Evolutionary conservation across 768 basidiomycete species (phyloP), one percentile per base, ranked within the genome.

Genomic region (Suillus subalutaceus): DNA sequence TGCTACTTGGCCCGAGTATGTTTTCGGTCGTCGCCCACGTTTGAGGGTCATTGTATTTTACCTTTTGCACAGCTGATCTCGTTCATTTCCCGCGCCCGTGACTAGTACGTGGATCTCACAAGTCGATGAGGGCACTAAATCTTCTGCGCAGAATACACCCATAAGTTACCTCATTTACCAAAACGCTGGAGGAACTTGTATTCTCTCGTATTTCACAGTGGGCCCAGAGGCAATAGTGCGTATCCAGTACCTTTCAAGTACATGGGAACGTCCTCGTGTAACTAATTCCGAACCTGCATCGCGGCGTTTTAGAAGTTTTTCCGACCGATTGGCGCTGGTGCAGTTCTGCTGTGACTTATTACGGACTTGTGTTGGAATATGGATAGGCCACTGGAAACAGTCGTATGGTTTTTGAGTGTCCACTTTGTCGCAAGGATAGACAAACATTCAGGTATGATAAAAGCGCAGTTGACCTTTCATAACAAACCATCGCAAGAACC

Each of bases 201-300:
- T 52, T 26, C 23, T 52, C 73, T 70, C 72, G 68, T 56, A 58
- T 70, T 63, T 75, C 73, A 65, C 69, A 72, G 64, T 68, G 75
- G 26, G 68, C 75, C 62, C 46, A 75, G 74, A 62, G 78, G 80
- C 58, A 78, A 77, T 74, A 71, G 74, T 71, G 77, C 73, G 65
- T 77, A 81, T 74, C 75, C 75, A 60, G 75, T 71, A 46, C 66
- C 65, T 67, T 71, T 69, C 67, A 67, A 48, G 55, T 68, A 67
- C 55, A 53, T 52, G 68, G 68, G 67, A 68, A 65, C 67, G 64
- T 68, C 62, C 72, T 70, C 70, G 70, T 67, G 66, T 53, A 38
- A 44, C 32, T 63, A 59, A 65, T 55, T 61, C 65, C 79, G 80
- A 77, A 77, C 66, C 67, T 77, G 67, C 72, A 78, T 13, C 72